Conservation (phyloP, 176 grass and related monocot genomes). For the Musa acuminata region DNA sequence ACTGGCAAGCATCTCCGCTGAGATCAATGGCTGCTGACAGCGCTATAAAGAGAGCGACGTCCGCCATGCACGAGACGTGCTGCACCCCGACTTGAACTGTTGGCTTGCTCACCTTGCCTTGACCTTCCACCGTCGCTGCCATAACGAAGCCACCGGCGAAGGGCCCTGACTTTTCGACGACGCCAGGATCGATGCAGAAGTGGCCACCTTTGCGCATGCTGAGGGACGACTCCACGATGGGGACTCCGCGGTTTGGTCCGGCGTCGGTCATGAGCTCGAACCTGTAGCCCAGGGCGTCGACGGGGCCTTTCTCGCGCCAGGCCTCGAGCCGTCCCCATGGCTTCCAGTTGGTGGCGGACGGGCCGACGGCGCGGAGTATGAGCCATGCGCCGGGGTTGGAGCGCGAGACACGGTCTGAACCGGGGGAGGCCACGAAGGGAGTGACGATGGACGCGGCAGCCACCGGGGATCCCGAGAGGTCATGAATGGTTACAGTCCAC, state of each 20-base stretch:
- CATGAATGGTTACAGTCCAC: conserved; percentile 94
- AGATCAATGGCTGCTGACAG: conserved; percentile 72
- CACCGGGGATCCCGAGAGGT: conserved; percentile 85
- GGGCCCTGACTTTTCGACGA: conserved; percentile 35
- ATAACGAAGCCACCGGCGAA: conserved; percentile 70
- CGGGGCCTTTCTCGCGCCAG: conserved; percentile 82
- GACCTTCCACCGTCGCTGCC: conserved; percentile 63
- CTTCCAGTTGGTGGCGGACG: conserved; percentile 66
- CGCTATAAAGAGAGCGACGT: conserved; percentile 80
- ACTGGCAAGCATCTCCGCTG: conserved; percentile 84
- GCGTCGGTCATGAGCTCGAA: conserved; percentile 78
- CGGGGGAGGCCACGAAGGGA: conserved; percentile 85
- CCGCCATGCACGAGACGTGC: conserved; percentile 78
- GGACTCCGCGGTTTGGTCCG: conserved; percentile 34
- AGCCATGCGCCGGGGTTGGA: conserved; percentile 87
- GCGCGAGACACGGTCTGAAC: conserved; percentile 79
- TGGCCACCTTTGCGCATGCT: conserved; percentile 60
- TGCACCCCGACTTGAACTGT: conserved; percentile 75
- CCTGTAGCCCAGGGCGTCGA: conserved; percentile 65
- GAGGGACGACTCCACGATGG: conserved; percentile 61
- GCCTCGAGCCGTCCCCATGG: conserved; percentile 93
- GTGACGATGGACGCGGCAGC: conserved; percentile 88
- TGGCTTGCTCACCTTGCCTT: conserved; percentile 57
- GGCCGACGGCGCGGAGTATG: conserved; percentile 56
- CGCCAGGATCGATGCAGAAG: conserved; percentile 55